A percentile compares a stretch with the other conserved stretches of the same genome.
Evolutionary conservation across 176 grass and related monocot species (phyloP).

Genomic region (Secale cereale): DNA sequence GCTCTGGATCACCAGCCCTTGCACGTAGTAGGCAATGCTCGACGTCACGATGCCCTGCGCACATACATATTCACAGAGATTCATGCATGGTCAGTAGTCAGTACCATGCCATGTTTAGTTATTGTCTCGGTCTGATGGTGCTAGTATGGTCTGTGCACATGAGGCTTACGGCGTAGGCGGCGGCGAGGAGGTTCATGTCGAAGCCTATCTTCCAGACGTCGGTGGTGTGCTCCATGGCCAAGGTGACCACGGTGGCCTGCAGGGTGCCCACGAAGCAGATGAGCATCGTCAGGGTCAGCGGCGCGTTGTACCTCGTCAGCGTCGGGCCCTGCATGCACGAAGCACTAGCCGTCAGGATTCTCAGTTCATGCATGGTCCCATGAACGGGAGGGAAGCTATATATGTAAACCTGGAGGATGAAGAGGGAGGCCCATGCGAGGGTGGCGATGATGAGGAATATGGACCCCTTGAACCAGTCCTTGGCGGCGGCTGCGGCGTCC

Average conservation of each 20-base stretch:
- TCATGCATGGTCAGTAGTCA: too few relatives aligned
- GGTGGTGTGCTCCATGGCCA: constrained; percentile 64
- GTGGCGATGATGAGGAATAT: constrained; percentile 94
- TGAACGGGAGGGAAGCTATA: not conserved
- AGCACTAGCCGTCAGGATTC: not conserved
- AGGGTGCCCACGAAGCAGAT: constrained; percentile 94
- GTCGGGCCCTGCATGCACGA: constrained; percentile 53
- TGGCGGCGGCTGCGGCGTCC: constrained; percentile 37
- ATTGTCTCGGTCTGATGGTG: not conserved
- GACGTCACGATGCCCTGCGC: constrained; percentile 96
- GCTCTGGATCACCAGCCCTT: constrained; percentile 85
- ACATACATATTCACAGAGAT: not conserved
- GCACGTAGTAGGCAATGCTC: constrained; percentile 99
- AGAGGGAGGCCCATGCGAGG: constrained; percentile 95
- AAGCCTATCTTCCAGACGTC: constrained; percentile 86
- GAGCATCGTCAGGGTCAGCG: constrained; percentile 73
- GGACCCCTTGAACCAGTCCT: constrained; percentile 93
- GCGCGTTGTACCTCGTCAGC: constrained; percentile 81
- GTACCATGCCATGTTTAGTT: not conserved
- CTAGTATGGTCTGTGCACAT: not conserved
- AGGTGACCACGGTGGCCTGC: constrained; percentile 89
- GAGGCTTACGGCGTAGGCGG: constrained; percentile 84
- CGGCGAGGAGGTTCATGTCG: constrained; percentile 99
- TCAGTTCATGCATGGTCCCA: not conserved
- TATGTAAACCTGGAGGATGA: constrained; percentile 78